Evolutionary conservation across 805 yeast genomes (phyloP).

Genomic region (Ogataea trehalophila): DNA sequence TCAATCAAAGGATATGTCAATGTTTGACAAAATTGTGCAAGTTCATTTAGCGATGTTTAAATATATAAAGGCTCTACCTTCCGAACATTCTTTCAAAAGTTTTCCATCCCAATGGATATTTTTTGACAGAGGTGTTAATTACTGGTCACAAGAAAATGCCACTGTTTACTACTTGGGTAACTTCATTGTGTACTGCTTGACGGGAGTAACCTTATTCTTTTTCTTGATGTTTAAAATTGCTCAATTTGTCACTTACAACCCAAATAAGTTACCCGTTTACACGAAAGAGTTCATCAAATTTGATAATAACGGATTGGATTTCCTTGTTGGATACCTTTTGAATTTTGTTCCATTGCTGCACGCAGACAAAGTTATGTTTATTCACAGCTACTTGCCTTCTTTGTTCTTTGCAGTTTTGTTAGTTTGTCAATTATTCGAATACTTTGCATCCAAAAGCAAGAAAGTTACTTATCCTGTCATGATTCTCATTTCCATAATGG

Average conservation of each 20-base stretch:
- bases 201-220: slow-evolving; percentile 31
- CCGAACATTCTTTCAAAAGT: slow-evolving; percentile 46
- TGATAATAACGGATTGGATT: slow-evolving; percentile 29
- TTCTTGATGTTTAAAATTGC: slow-evolving; percentile 10
- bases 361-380: slow-evolving; percentile 31
- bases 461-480: slow-evolving; percentile 27
- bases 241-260: slow-evolving; percentile 17
- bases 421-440: slow-evolving; percentile 41
- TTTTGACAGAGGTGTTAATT: slow-evolving; percentile 52
- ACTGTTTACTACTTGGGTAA: slow-evolving; percentile 64
- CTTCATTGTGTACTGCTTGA: slow-evolving; percentile 48
- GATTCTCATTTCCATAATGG: slow-evolving; percentile 14
- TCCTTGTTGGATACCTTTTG: slow-evolving; percentile 50
- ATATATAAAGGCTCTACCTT: slow-evolving; percentile 41
- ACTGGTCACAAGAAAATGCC: slow-evolving; percentile 41
- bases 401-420: slow-evolving; percentile 44
- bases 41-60: slow-evolving; percentile 54
- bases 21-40: slow-evolving; percentile 49
- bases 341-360: slow-evolving; percentile 54
- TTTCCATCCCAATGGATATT: slow-evolving; percentile 64
- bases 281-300: slow-evolving; percentile 13
- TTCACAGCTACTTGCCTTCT: slow-evolving; percentile 47
- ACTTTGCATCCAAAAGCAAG: slow-evolving; percentile 28
- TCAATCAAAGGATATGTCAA: slow-evolving; percentile 30
- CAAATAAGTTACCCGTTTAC: slow-evolving; percentile 7